Evolutionary conservation across 352 stramenopile species (phyloP).

Genomic region (Phytophthora fragariae): DNA sequence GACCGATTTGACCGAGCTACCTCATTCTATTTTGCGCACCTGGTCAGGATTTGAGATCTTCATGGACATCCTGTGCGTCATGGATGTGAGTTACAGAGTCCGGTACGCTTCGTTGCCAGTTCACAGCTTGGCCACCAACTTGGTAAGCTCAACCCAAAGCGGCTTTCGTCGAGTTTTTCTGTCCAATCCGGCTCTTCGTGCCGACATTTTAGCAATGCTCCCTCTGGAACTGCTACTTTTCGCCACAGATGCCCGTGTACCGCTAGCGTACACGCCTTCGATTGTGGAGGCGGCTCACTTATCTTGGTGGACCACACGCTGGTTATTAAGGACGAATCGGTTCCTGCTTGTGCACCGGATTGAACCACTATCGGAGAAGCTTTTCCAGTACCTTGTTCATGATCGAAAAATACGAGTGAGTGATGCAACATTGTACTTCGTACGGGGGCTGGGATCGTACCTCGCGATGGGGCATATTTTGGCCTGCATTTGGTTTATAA

Average conservation of each 20-base stretch:
- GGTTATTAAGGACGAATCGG: conserved; percentile 66
- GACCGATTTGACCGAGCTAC: conserved; percentile 48
- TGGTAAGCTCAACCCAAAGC: conserved; percentile 7
- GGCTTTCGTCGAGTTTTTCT: conserved; percentile 22
- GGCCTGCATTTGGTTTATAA: conserved; percentile 66
- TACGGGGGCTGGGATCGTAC: conserved; percentile 55
- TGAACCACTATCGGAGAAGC: conserved; percentile 46
- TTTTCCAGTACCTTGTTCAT: conserved; percentile 73
- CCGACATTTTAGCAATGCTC: conserved; percentile 54
- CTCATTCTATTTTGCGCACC: conserved; percentile 19
- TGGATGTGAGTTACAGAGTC: conserved; percentile 57
- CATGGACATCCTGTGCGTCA: conserved; percentile 54
- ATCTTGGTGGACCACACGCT: conserved; percentile 50
- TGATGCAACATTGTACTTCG: conserved; percentile 59
- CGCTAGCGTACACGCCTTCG: conserved; percentile 7
- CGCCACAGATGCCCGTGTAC: conserved; percentile 21
- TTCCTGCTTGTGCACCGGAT: conserved; percentile 52
- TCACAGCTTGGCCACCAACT: conserved; percentile 24
- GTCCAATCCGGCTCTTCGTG: conserved; percentile 46
- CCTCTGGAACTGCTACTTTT: conserved; percentile 59
- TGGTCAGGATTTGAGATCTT: conserved; percentile 67
- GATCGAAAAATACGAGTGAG: conserved; percentile 53
- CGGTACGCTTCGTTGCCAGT: conserved; percentile 42
- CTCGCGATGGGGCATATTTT: conserved; percentile 72
- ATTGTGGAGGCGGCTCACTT: conserved; percentile 6